Conservation (phyloP, 805 yeast genomes). For the Phaffomyces opuntiae region DNA sequence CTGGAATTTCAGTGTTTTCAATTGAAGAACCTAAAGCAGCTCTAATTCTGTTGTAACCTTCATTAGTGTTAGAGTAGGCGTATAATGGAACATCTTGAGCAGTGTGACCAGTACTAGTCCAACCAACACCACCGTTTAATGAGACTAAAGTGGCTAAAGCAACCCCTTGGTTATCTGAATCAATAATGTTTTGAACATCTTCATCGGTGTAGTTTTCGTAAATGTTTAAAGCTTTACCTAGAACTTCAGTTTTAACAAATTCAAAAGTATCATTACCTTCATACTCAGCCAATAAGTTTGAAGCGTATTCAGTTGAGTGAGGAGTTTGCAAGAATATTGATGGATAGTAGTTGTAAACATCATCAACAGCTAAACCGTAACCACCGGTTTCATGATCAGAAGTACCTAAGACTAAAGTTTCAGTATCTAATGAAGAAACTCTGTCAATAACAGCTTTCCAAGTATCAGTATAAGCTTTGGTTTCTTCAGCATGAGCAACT, state of each 20-base stretch:
- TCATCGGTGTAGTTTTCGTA: constrained; percentile 26
- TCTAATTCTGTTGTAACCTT: constrained; percentile 33
- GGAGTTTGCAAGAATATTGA: constrained; percentile 56
- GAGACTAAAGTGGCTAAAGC: constrained; percentile 63
- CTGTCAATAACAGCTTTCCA: constrained; percentile 67
- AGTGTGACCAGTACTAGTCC: constrained; percentile 95
- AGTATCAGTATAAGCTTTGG: constrained; percentile 76
- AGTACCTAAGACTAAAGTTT: constrained; percentile 72
- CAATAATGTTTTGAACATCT: constrained; percentile 42
- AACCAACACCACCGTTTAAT: constrained; percentile 73
- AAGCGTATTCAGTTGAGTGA: constrained; percentile 69
- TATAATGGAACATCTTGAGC: constrained; percentile 92
- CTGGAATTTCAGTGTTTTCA: constrained; percentile 82
- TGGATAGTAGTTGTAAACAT: constrained; percentile 85
- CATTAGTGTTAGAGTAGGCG: constrained; percentile 58
- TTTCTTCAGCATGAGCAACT: constrained; percentile 87
- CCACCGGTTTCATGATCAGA: constrained; percentile 97
- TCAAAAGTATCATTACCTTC: constrained; percentile 30
- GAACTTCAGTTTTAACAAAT: constrained; percentile 44
- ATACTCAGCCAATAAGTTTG: constrained; percentile 34
- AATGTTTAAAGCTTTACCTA: constrained; percentile 30
- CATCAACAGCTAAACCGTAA: constrained; percentile 68
- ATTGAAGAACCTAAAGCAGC: constrained; percentile 68
- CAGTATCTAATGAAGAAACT: constrained; percentile 61
- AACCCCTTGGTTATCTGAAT: constrained; percentile 29